Base-by-base conservation (phyloP, 2,329 filamentous ascomycete species). In the Pyricularia grisea region DNA sequence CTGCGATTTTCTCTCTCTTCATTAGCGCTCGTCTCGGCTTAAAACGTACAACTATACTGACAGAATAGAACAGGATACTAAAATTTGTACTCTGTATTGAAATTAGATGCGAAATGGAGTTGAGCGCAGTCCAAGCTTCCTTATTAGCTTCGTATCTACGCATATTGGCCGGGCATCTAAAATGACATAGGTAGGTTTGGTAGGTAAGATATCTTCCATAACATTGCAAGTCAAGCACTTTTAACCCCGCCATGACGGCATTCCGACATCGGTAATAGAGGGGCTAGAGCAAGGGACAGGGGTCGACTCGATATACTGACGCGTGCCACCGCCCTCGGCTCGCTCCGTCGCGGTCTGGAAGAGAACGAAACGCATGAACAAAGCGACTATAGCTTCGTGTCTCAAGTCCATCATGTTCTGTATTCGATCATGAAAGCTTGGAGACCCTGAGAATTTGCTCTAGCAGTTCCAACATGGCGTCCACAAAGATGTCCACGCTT, bases 401-500 rank as follows among this genome's bases (percentile, higher is more conserved):
- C 50, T 67, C 66, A 67, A 33, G 28, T 67, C 27, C 58, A 25
- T n/a, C 10, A 28, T 28, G 23, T 61, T 27, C 58, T 28, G 3
- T 61, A 12, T 17, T 28, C 23, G n/a, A 61, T 27, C n/a, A 61
- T 61, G 58, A 61, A 61, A 14, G n/a, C 10, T 28, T 28, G 17
- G 14, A 61, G 25, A 28, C 10, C 14, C 6, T 61, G 58, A 23
- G 23, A 14, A 61, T 25, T n/a, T 28, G n/a, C 25, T 28, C 66
- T n/a, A 30, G 50, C 12, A n/a, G 12, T 70, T 12, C 50, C 64
- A 72, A 68, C 9, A 87, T 87, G 84, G 74, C 80, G 11, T 77
- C 81, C 33, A 73, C 80, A 23, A 80, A 79, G 66, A 78, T 87
- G 74, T 78, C 77, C 60, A 77, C 77, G 64, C 75, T 88, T 71